Evolutionary conservation across 768 basidiomycete species (phyloP), one percentile per base, ranked within the genome.

Genomic region (Amanita subjunquillea): DNA sequence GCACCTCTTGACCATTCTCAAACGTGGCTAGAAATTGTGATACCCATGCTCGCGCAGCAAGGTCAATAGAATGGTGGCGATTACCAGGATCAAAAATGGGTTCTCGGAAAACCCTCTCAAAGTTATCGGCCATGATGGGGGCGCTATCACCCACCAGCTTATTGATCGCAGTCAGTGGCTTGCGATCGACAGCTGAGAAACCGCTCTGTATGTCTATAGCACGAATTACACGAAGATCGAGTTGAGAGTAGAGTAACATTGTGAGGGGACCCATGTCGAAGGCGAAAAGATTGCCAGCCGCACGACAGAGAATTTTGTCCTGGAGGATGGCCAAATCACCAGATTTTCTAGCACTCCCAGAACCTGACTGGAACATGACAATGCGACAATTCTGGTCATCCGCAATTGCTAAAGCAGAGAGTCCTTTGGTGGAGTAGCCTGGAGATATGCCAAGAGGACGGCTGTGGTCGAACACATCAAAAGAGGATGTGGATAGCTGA

Each of bases 201-300:
- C 69, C 73, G 3, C 76, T 77, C 56, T 83, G 80, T 20, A 85
- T 72, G 58, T 84, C 80, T 37, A 83, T 62, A n/a, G 70, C 80
- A 29, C 74, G 70, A 6, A 63, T 59, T 40, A 84, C 57, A 37
- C 71, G 71, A 22, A 83, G 56, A 2, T 62, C 58, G 40, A 72
- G 62, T 37, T 76, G 70, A 34, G 55, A 57, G 57, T 70, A 75
- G 4, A 85, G 67, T 0, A 74, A 69, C 61, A 82, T 69, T 0
- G 74, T 68, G 13, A 83, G 61, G 0, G 71, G 72, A 1, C 60
- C 77, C 57, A 82, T 69, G 58, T 80, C 76, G 58, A 85, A 83
- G 0, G 76, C 78, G 43, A 71, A 74, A 41, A 80, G 60, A 12
- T 72, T 70, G 43, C 72, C 72, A 6, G 62, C 63, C 2, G 65